Conservation (phyloP, 225 moss, liverwort and hornwort genomes). For the Sphagnum contortum region DNA sequence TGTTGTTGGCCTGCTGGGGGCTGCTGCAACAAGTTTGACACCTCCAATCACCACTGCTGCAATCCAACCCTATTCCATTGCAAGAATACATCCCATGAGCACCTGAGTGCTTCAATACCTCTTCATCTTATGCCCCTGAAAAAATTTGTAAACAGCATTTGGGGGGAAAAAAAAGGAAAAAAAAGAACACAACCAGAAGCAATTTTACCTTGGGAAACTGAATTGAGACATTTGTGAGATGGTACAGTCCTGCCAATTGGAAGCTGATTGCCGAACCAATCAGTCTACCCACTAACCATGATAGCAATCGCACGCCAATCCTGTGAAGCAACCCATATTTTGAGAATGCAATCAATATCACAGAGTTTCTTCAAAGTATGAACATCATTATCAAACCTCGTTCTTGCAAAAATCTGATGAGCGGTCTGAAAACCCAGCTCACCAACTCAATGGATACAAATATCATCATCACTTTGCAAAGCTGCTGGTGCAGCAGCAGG, state of each 20-base stretch:
- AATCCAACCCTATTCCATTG: slow-evolving; percentile 41
- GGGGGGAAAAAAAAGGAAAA: not conserved
- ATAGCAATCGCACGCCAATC: slow-evolving; percentile 22
- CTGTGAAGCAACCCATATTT: not conserved
- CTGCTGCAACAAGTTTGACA: slow-evolving; percentile 60
- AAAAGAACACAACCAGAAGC: not conserved
- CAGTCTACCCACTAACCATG: slow-evolving; percentile 67
- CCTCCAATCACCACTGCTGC: slow-evolving; percentile 66
- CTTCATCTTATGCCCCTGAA: no score
- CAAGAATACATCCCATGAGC: no score
- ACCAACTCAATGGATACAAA: no score
- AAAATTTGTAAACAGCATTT: no score
- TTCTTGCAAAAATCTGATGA: not conserved
- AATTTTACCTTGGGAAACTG: slow-evolving; percentile 57
- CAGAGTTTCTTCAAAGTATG: no score
- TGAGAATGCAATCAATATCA: no score
- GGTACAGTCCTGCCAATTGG: slow-evolving; percentile 73
- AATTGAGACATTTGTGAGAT: slow-evolving; percentile 68
- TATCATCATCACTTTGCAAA: no score
- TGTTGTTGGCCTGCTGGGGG: slow-evolving; percentile 20
- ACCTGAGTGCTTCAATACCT: no score
- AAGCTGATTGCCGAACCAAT: slow-evolving; percentile 75
- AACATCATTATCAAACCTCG: no score
- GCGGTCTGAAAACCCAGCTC: no score
- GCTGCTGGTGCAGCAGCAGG: no score